Evolutionary conservation across 2,329 filamentous ascomycete genomes (phyloP), one percentile per base, ranked within the genome.

Genomic region (Venturia nashicola): DNA sequence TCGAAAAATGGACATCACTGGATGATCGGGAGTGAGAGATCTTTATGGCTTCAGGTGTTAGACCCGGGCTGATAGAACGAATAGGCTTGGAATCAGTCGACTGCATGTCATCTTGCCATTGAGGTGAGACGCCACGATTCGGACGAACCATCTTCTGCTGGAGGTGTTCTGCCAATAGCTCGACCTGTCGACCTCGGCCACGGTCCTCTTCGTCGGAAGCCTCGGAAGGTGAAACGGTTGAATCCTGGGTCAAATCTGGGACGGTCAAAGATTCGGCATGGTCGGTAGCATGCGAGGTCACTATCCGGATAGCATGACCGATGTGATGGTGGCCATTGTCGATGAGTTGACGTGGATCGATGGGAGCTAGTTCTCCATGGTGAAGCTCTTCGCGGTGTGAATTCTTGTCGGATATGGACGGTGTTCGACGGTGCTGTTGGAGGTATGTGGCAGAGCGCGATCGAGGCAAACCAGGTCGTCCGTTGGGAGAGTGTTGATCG

Each of bases 381-480:
- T 63, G 36, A 42, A 57, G 36, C 42, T 65, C 32, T n/a, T 20
- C 18, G 32, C 23, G 27, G 27, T 55, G n/a, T 3, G 34, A 54
- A 2, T 95, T 86, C 61, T 97, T 79, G 72, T 93, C 88, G 67
- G 80, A 78, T 67, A 74, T 70, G 9, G 83, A 85, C 5, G 83
- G 81, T 65, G 82, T 82, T 62, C 84, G 80, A 63, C 85, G 78
- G 70, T 86, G 83, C 72, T 81, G 83, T 73, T 80, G 81, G 64
- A 86, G 77, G 71, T 87, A 86, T 18, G 83, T 80, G 5, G 82
- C 80, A 40, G 84, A 86, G 39, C 54, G 40, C n/a, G 64, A 64
- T 20, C 82, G 80, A 44, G 83, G 83, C 51, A 82, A 77, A 32
- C 77, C 75, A 34, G 61, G 43, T 7, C 64, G 70, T 72, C 51